phyloP scores from a whole-genome alignment of 306 rosid species.

The Prunus mira region DNA sequence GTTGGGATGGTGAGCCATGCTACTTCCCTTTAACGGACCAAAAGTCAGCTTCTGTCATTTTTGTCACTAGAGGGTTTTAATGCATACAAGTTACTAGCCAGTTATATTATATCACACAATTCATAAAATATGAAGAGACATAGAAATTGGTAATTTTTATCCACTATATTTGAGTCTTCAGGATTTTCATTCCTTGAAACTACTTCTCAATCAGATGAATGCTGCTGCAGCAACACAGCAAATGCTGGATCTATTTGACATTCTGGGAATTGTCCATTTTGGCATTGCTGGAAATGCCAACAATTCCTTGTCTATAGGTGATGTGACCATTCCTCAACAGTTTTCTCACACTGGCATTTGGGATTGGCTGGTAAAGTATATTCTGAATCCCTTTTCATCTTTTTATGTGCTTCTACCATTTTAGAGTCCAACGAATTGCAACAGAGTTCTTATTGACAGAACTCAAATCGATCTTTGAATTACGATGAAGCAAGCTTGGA shows the following conservation, averaged over 20 bases:
- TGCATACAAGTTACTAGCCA: neutral
- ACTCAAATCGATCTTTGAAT: slow-evolving; percentile 26
- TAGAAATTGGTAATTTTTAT: neutral
- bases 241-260: slow-evolving; percentile 43
- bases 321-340: slow-evolving; percentile 43
- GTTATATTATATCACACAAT: neutral
- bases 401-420: neutral
- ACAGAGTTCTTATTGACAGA: slow-evolving; percentile 7
- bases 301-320: slow-evolving; percentile 47
- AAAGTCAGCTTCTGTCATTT: neutral
- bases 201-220: slow-evolving; percentile 28
- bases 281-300: slow-evolving; percentile 52
- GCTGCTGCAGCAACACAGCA: slow-evolving; percentile 50
- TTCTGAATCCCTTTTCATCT: neutral
- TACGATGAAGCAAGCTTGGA: slow-evolving; percentile 20
- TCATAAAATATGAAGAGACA: neutral
- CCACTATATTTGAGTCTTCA: neutral
- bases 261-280: slow-evolving; percentile 46
- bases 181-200: neutral
- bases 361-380: slow-evolving; percentile 42
- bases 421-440: neutral
- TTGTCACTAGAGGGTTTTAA: neutral
- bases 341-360: slow-evolving; percentile 42
- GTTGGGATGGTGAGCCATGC: slow-evolving; percentile 33
- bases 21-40: neutral